phyloP scores from a whole-genome alignment of 176 grass and related monocot genomes.

The Paspalum notatum region DNA sequence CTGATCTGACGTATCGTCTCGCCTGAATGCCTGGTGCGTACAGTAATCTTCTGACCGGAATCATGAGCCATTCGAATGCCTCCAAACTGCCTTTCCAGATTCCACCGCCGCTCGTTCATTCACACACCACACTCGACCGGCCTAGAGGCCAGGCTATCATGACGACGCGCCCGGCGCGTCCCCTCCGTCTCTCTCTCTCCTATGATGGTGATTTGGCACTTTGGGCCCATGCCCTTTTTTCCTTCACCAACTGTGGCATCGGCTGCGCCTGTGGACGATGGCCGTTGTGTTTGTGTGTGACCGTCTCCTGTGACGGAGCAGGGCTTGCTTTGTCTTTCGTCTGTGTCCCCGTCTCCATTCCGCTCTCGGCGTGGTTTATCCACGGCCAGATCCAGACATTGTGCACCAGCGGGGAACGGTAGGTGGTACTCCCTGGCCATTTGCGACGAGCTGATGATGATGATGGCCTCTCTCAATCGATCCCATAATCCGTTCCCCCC shows the following conservation, averaged over 20 bases:
- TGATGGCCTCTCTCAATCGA: too few relatives aligned
- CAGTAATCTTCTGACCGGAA: constrained; percentile 14
- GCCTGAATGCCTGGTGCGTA: background rate
- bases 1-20: background rate
- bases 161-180: constrained; percentile 9
- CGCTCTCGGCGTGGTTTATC: too few relatives aligned
- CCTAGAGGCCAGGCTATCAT: constrained; percentile 48
- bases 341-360: too few relatives aligned
- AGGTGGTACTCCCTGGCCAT: too few relatives aligned
- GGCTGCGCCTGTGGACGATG: background rate
- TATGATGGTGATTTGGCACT: constrained; percentile 42
- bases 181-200: constrained; percentile 14
- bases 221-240: constrained; percentile 18
- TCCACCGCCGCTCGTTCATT: constrained; percentile 28
- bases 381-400: too few relatives aligned
- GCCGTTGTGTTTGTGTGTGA: too few relatives aligned
- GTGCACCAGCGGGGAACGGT: too few relatives aligned
- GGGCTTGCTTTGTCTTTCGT: too few relatives aligned
- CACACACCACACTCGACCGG: constrained; percentile 27
- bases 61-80: constrained; percentile 51
- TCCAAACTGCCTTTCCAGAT: constrained; percentile 53
- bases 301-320: too few relatives aligned
- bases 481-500: too few relatives aligned
- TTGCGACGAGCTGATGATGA: too few relatives aligned
- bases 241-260: background rate